phyloP scores from a whole-genome alignment of 192 early-diverging fungal genomes.

The Obelidium mucronatum region DNA sequence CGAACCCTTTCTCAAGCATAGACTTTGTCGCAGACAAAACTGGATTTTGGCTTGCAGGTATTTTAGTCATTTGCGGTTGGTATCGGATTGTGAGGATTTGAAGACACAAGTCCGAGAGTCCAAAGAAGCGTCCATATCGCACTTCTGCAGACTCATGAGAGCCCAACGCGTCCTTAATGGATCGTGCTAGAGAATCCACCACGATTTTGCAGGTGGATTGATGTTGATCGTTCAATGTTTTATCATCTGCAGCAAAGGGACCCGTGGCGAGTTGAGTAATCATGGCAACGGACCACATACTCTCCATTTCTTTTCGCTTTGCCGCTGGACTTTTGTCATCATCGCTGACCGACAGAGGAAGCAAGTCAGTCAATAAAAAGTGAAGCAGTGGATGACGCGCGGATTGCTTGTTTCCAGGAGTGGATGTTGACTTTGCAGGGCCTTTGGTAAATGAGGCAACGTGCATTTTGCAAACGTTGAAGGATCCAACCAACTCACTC shows the following conservation, averaged over 20 bases:
- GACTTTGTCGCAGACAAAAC: slow-evolving; percentile 63
- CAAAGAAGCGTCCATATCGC: slow-evolving; percentile 74
- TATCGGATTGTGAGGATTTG: slow-evolving; percentile 63
- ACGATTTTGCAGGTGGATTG: slow-evolving; percentile 69
- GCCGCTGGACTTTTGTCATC: slow-evolving; percentile 5
- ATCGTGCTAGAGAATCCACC: slow-evolving; percentile 68
- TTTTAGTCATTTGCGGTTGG: slow-evolving; percentile 21
- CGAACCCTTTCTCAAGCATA: slow-evolving; percentile 91
- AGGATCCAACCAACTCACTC: slow-evolving; percentile 87
- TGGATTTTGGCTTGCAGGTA: slow-evolving; percentile 18
- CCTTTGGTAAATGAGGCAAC: slow-evolving; percentile 40
- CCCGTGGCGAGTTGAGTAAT: slow-evolving; percentile 51
- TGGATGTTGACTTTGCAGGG: slow-evolving; percentile 44
- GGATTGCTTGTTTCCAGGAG: slow-evolving; percentile 37
- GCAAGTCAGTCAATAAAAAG: slow-evolving; percentile 72
- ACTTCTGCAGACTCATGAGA: slow-evolving; percentile 50
- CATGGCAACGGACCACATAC: slow-evolving; percentile 44
- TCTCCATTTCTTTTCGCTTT: slow-evolving; percentile 41
- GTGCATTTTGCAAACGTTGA: slow-evolving; percentile 74
- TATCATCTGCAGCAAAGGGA: slow-evolving; percentile 49
- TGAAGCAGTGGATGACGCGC: slow-evolving; percentile 59
- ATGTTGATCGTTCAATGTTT: slow-evolving; percentile 62
- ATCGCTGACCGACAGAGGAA: slow-evolving; percentile 14
- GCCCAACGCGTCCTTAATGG: slow-evolving; percentile 69
- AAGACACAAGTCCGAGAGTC: slow-evolving; percentile 71